A percentile compares a stretch with the other conserved stretches of the same genome.
These are phyloP conservation scores for Diplodia intermedia DNA, from an alignment of 2,329 filamentous ascomycete genomes.

Conservation along the genomic window DNA sequence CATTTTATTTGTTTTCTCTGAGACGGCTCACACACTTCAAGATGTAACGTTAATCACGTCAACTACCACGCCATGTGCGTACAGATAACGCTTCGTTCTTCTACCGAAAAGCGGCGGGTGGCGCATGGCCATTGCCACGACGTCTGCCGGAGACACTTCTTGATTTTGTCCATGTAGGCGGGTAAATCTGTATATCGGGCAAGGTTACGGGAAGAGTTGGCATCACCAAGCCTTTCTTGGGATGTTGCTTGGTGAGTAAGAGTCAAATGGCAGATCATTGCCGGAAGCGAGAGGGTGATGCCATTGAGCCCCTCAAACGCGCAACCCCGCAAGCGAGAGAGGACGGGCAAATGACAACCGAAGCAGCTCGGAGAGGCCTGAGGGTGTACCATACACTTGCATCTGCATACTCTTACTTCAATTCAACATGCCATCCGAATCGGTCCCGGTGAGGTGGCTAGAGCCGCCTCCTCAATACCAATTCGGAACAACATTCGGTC, in stretches of 20 bases:
- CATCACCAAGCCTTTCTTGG: slow-evolving; percentile 26
- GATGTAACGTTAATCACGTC: slow-evolving; percentile 19
- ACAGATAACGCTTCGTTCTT: slow-evolving; percentile 11
- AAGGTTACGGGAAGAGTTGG: neutral
- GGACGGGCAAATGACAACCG: neutral
- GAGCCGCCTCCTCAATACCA: slow-evolving; percentile 29
- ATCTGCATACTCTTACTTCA: neutral
- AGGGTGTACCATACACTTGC: neutral
- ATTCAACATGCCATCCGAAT: neutral
- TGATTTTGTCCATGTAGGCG: neutral
- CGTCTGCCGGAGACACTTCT: slow-evolving; percentile 3
- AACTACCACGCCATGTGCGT: slow-evolving; percentile 15
- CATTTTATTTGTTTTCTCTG: neutral
- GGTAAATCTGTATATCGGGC: neutral
- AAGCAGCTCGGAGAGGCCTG: neutral
- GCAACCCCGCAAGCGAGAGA: slow-evolving; percentile 24
- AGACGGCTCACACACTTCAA: neutral
- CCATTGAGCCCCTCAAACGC: slow-evolving; percentile 23
- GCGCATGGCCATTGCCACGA: neutral
- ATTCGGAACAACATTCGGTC: slow-evolving; percentile 49
- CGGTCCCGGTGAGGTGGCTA: neutral
- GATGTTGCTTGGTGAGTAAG: slow-evolving; percentile 13
- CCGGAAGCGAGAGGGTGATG: slow-evolving; percentile 20
- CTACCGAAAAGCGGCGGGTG: neutral
- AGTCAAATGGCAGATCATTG: neutral